A percentile compares a stretch with the other conserved stretches of the same genome.
Conservation (phyloP, 2,329 filamentous ascomycete genomes). For the Sphaerulina musiva region DNA sequence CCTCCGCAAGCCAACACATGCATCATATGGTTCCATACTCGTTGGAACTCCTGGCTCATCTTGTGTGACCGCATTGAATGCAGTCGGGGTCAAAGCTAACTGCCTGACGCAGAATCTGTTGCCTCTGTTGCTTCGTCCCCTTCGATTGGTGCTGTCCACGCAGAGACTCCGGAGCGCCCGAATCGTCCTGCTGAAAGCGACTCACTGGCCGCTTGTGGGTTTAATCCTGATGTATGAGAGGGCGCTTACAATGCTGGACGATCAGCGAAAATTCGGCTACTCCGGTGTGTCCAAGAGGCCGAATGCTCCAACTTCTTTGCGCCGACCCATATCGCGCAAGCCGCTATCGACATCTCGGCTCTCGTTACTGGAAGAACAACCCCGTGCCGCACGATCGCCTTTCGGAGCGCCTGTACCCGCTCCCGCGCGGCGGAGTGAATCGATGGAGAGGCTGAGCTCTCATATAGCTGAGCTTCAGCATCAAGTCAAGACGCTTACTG, state of each 20-base stretch:
- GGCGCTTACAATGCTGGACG: slow-evolving; percentile 26
- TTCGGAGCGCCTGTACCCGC: slow-evolving; percentile 9
- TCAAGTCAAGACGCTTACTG: slow-evolving; percentile 20
- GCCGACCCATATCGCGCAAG: slow-evolving; percentile 18
- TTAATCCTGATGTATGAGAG: slow-evolving; percentile 62
- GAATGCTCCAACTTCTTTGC: slow-evolving; percentile 17
- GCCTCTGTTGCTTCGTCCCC: slow-evolving; percentile 64
- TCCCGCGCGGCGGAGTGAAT: slow-evolving; percentile 6
- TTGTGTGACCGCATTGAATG: background rate
- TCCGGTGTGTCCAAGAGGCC: slow-evolving; percentile 13
- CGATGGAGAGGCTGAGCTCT: slow-evolving; percentile 16
- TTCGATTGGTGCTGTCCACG: slow-evolving; percentile 61
- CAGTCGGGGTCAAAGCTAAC: slow-evolving; percentile 13
- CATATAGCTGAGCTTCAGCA: slow-evolving; percentile 21
- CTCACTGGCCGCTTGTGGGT: slow-evolving; percentile 62
- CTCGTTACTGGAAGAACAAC: slow-evolving; percentile 17
- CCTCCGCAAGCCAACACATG: slow-evolving; percentile 14
- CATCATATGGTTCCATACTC: slow-evolving; percentile 1
- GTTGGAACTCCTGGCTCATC: slow-evolving; percentile 6
- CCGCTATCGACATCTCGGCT: slow-evolving; percentile 13
- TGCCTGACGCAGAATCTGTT: slow-evolving; percentile 56
- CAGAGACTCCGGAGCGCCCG: slow-evolving; percentile 57
- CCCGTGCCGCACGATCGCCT: slow-evolving; percentile 19
- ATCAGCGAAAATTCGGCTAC: slow-evolving; percentile 16
- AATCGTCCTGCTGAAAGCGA: slow-evolving; percentile 53